These are phyloP conservation scores for Calonectria leucothoes DNA, from an alignment of 2,329 filamentous ascomycete species.

Conservation along the genomic window DNA sequence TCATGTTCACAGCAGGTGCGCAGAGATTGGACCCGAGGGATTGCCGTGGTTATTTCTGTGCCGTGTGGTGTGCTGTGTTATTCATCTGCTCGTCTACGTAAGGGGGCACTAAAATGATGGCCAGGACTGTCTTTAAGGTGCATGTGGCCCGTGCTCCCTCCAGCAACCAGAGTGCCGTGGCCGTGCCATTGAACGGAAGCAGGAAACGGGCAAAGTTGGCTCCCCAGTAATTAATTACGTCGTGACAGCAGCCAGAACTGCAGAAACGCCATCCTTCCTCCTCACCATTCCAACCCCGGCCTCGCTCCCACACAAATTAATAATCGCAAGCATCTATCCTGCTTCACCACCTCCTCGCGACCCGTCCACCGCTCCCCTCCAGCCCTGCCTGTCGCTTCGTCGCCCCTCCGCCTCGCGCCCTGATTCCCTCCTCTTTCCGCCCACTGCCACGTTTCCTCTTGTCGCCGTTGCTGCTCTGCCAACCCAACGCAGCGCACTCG, in stretches of 20 bases:
- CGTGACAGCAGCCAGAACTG: constrained; percentile 23
- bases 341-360: background rate
- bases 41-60: constrained; percentile 23
- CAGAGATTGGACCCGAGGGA: background rate
- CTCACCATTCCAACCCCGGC: constrained; percentile 10
- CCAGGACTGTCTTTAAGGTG: constrained; percentile 1
- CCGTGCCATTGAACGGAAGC: constrained; percentile 24
- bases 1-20: background rate
- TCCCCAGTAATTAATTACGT: constrained; percentile 34
- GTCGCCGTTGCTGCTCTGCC: constrained; percentile 20
- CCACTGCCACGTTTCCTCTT: constrained; percentile 42
- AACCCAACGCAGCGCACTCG: constrained; percentile 11
- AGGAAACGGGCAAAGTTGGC: constrained; percentile 35
- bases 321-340: constrained; percentile 1
- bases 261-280: constrained; percentile 16
- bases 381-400: background rate
- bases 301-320: constrained; percentile 15
- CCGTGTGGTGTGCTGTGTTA: constrained; percentile 3
- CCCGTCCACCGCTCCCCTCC: background rate
- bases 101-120: background rate
- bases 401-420: background rate
- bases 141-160: constrained; percentile 26
- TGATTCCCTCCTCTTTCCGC: constrained; percentile 11
- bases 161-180: constrained; percentile 18
- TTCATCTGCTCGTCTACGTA: background rate